Base-by-base conservation (phyloP, 2,329 filamentous ascomycete genomes). In the Polychaeton citri region DNA sequence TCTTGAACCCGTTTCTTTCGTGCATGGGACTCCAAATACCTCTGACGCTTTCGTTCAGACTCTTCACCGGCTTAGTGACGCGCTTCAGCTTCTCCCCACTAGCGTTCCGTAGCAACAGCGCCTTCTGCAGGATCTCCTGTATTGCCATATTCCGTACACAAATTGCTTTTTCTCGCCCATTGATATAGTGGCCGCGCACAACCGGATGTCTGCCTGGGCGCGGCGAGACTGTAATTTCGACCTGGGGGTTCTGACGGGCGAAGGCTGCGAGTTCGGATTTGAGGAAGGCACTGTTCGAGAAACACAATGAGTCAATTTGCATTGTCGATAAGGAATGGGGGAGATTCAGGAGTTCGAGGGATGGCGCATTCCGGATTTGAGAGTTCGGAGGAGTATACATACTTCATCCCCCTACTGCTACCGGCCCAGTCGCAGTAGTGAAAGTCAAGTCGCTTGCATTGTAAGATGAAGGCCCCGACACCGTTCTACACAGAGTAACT, bases 351-450 rank as follows among this genome's bases (percentile, higher is more conserved):
- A 24, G 21, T 24, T 13, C 13, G 13, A 7, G 30, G 20, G 13
- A 6, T 9, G 24, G 7, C 5, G 3, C 24, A 7, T 4, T 28
- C 15, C n/a, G n/a, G n/a, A n/a, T n/a, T 39, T 20, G 19, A 7
- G 5, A 13, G 10, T 33, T 18, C n/a, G n/a, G n/a, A n/a, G n/a
- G n/a, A n/a, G n/a, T 41, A 28, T 31, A 56, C 72, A 44, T 69
- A 90, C 83, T 93, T 90, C 86, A 96, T 95, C 56, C 90, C 90
- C 54, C 68, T 76, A 24, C 88, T 96, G 60, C 84, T 93, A 44
- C 87, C 90, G 39, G 82, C 84, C 75, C 81, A 87, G 71, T 96
- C 86, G 69, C 90, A 96, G 68, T 94, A 98, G 66, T 93, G 83
- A 56, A 98, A 84, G 60, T 94, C 84, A 60, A 98, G 69, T 57